Evolutionary conservation across 257 asterid genomes (phyloP).

Genomic region (Capsicum chinense): DNA sequence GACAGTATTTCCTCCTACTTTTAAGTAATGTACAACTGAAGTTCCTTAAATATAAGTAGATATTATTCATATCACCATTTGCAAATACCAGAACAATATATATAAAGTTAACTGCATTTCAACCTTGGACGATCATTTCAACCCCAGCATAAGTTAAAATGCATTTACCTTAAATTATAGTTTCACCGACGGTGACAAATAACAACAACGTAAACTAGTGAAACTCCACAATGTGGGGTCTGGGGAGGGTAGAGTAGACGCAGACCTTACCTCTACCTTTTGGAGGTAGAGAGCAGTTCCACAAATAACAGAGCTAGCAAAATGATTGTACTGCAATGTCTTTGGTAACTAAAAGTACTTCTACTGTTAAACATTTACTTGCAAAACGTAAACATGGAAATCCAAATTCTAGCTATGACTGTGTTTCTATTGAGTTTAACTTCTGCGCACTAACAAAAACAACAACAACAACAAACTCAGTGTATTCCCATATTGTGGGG

Average conservation of each 20-base stretch:
- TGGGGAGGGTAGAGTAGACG: too few species aligned
- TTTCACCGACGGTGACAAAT: not conserved
- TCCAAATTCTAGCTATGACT: not conserved
- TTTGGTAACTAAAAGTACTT: not conserved
- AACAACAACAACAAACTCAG: too few species aligned
- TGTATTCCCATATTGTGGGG: too few species aligned
- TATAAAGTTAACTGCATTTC: not conserved
- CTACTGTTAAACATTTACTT: not conserved
- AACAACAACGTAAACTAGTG: too few species aligned
- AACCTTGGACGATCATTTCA: not conserved
- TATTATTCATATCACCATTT: not conserved
- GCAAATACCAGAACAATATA: too few species aligned
- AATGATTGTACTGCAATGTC: not conserved
- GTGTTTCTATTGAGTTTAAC: too few species aligned
- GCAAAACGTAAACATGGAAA: not conserved
- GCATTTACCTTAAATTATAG: not conserved
- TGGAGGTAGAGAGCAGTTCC: too few species aligned
- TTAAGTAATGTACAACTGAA: constrained; percentile 13
- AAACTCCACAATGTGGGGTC: too few species aligned
- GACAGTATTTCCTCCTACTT: constrained; percentile 17
- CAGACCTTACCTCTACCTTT: too few species aligned
- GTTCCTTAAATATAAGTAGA: not conserved
- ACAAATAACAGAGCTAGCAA: not conserved
- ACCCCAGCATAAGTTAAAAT: not conserved
- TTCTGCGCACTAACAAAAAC: not conserved